Conservation (phyloP, 306 rosid species). For the Acacia crassicarpa region DNA sequence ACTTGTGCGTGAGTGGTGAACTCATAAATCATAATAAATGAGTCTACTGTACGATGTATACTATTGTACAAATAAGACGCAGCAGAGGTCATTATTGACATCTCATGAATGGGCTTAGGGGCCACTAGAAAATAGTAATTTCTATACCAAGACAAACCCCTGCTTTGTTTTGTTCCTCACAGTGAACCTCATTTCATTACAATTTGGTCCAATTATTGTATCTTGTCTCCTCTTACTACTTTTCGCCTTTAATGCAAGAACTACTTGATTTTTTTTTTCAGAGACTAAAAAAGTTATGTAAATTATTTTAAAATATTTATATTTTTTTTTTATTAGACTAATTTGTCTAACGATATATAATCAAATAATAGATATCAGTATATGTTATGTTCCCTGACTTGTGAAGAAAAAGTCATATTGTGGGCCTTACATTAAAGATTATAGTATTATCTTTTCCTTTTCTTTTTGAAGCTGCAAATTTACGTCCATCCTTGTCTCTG, state of each 20-base stretch:
- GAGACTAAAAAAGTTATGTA: too few relatives aligned
- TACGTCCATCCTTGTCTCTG: neutral
- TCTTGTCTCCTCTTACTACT: neutral
- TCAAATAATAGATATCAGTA: too few relatives aligned
- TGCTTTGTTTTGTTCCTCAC: neutral
- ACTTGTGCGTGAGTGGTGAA: neutral
- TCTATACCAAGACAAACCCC: neutral
- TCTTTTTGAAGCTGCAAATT: neutral
- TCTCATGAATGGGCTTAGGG: neutral
- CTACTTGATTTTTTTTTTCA: too few relatives aligned
- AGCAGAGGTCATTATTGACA: neutral
- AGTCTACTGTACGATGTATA: neutral
- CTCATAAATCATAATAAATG: neutral
- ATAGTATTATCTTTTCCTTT: neutral
- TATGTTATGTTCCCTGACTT: too few relatives aligned
- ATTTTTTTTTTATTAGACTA: too few relatives aligned
- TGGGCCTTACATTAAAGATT: too few relatives aligned
- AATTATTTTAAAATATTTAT: too few relatives aligned
- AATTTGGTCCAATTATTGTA: neutral
- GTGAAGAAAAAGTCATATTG: too few relatives aligned
- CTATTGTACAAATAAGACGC: neutral
- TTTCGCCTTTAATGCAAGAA: too few relatives aligned
- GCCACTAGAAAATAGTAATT: neutral
- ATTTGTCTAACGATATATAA: too few relatives aligned
- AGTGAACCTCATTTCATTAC: neutral